These are phyloP conservation scores for Septoria linicola DNA, from an alignment of 2,329 filamentous ascomycete genomes.

Conservation along the genomic window DNA sequence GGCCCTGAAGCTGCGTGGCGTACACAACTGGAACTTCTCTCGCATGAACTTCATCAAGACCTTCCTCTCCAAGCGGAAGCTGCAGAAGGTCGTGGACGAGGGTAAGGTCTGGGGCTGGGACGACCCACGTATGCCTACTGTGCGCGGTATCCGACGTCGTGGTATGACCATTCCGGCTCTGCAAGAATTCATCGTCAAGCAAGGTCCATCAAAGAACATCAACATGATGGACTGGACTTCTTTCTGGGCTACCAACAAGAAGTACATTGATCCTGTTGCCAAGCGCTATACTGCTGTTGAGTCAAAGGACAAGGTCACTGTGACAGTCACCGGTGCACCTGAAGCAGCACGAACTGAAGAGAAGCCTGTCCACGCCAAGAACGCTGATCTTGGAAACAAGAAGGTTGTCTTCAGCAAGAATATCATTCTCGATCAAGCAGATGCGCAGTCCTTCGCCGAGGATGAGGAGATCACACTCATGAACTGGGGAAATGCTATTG, in stretches of 20 bases:
- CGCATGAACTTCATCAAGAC: constrained; percentile 82
- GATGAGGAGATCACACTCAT: constrained; percentile 93
- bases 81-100: constrained; percentile 76
- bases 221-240: constrained; percentile 80
- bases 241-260: constrained; percentile 56
- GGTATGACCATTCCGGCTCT: constrained; percentile 78
- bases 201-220: constrained; percentile 80
- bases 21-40: constrained; percentile 83
- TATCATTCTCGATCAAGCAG: constrained; percentile 80
- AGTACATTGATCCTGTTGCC: constrained; percentile 52
- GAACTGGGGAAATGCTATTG: constrained; percentile 91
- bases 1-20: constrained; percentile 69
- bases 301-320: constrained; percentile 63
- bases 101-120: constrained; percentile 82
- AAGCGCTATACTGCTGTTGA: constrained; percentile 58
- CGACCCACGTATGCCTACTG: constrained; percentile 81
- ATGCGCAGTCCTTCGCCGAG: constrained; percentile 75
- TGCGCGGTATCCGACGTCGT: constrained; percentile 73
- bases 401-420: constrained; percentile 75
- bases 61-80: constrained; percentile 81
- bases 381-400: constrained; percentile 79
- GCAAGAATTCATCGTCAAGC: constrained; percentile 79
- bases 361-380: constrained; percentile 87
- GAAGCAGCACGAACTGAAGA: constrained; percentile 61
- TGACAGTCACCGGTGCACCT: constrained; percentile 34